Base-by-base conservation (phyloP, 108 stramenopile species). In the Hondaea fermentalgiana region DNA sequence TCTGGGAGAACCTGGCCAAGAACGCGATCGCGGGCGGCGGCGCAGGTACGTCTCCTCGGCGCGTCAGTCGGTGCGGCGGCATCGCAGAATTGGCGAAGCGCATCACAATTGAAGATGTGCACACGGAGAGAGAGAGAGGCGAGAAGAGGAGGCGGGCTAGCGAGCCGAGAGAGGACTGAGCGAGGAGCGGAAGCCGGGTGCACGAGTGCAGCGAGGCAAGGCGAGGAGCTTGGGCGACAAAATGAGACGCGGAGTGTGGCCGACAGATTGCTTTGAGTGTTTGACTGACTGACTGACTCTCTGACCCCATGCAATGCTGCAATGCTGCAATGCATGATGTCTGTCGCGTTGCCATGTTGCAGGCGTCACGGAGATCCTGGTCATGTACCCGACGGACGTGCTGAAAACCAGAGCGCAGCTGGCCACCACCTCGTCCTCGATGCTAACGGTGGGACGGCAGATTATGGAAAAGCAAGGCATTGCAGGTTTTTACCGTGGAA, bases 351-450 rank as follows among this genome's bases (percentile, higher is more conserved):
- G 64, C 25, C 10, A 8, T 17, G 21, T 14, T 45, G 87, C 59
- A 35, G 87, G 87, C 5, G 43, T 91, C 69, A 17, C 90, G 72
- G 91, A 91, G 72, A 91, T 91, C 83, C 25, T 89, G 17, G 88
- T 87, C 91, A 90, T 91, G 91, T 91, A 91, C 83, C 91, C 91
- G 16, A 91, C 90, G 21, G 91, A 91, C 89, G 90, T 91, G 35
- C 90, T 89, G 4, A 91, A 91, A 87, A 91, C 91, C 4, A 87
- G 91, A 35, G 89, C 89, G 72, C 91, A 91, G 72, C 88, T 91
- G 3, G 57, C 89, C 14, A 87, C 89, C 4, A 91, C 90, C 29
- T 87, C 90, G 72, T 51, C 87, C 6, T 89, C 90, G 5, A 91
- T 91, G 90, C 19, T 89, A 14, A 47, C 72, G 3, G 90, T 91